Base-by-base conservation (phyloP, 2,329 filamentous ascomycete genomes). In the Sarocladiaceae sp. region DNA sequence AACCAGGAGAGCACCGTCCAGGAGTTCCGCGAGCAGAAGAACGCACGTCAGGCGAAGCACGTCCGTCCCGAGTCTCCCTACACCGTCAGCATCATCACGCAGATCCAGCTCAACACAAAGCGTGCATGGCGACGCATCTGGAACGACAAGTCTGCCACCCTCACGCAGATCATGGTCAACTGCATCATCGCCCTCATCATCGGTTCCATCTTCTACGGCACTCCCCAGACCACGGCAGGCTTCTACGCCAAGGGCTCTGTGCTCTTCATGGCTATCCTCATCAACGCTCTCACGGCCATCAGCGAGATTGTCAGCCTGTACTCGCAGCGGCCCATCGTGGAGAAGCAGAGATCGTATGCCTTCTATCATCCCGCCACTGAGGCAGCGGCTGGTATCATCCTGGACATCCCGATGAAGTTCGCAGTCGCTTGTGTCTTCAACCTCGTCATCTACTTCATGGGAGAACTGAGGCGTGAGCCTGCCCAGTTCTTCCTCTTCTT, bases 401-500 rank as follows among this genome's bases (percentile, higher is more conserved):
- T 69, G 2, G 78, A 80, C 37, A 66, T 82, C 3, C 78, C 79
- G 0, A 64, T 79, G 53, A 82, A 82, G 52, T 74, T 82, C 45
- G 46, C 66, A 3, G 68, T 67, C 1, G 66, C 71, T 0, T 56
- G 66, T 1, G 52, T 63, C 4, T 82, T 80, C 63, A 77, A 81
- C 51, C 46, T 79, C 3, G 65, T 76, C 12, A 57, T 81, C 3
- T 82, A 82, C 58, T 82, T 81, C 52, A 56, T 82, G 53, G 58
- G 71, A 1, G 68, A 67, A 1, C 61, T 80, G 2, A 60, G 69
- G 1, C 72, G 83, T 21, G 74, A 78, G 42, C 68, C 85, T 0
- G 78, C 73, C 1, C 67, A 78, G 1, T 93, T 90, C 68, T 93
- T 93, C 64, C 71, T 88, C 50, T 93, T 83, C 66, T 74, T 85